Conservation (phyloP, 1,284 basidiomycete genomes). For the Neonothopanus nambi region DNA sequence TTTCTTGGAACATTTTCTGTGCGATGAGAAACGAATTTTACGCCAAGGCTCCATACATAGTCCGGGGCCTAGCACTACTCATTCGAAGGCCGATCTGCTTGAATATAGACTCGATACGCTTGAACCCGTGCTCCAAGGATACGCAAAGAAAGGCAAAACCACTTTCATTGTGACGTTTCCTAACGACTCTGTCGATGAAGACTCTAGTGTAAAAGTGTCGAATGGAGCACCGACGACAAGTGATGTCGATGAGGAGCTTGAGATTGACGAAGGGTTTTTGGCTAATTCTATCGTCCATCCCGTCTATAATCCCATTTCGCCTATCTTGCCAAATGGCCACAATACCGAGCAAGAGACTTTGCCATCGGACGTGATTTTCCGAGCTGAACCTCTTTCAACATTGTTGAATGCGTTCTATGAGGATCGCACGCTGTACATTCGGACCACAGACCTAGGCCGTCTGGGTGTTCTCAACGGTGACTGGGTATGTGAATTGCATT, state of each 20-base stretch:
- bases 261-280: constrained; percentile 75
- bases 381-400: constrained; percentile 31
- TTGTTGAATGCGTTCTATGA: constrained; percentile 39
- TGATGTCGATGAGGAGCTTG: constrained; percentile 44
- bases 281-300: constrained; percentile 44
- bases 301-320: constrained; percentile 15
- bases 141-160: constrained; percentile 51
- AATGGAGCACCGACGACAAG: constrained; percentile 29
- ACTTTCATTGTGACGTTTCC: constrained; percentile 54
- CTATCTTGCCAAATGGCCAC: constrained; percentile 3
- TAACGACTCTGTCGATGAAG: constrained; percentile 1
- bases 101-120: constrained; percentile 50
- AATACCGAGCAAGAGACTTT: background rate
- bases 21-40: constrained; percentile 41
- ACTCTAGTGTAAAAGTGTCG: constrained; percentile 14
- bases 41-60: constrained; percentile 48
- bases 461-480: constrained; percentile 84
- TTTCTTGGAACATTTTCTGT: constrained; percentile 43
- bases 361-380: constrained; percentile 20
- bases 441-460: constrained; percentile 64
- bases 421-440: constrained; percentile 54
- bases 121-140: constrained; percentile 77
- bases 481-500: constrained; percentile 62
- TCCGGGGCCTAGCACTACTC: too few relatives aligned
- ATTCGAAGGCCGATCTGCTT: constrained; percentile 21